Conservation (phyloP, 2,329 filamentous ascomycete genomes). For the Fusarium dlaminii region DNA sequence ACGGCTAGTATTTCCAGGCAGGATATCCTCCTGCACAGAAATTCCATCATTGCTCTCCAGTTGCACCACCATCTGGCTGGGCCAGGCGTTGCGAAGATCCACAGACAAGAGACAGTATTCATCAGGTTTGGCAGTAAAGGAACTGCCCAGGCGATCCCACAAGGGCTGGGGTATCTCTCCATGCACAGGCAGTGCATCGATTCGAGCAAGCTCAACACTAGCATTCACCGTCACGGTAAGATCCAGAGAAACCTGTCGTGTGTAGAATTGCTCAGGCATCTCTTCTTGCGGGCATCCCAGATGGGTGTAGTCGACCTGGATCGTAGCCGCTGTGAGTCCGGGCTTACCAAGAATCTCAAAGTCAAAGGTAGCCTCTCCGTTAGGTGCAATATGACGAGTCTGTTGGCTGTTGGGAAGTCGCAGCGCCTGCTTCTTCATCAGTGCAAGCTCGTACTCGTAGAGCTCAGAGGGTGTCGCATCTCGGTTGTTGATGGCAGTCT, state of each 20-base stretch:
- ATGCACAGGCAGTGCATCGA: constrained; percentile 81
- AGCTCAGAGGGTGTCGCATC: constrained; percentile 81
- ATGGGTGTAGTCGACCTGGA: constrained; percentile 88
- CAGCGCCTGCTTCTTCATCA: constrained; percentile 78
- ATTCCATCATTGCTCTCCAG: constrained; percentile 64
- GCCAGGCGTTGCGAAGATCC: constrained; percentile 91
- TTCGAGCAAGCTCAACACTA: constrained; percentile 81
- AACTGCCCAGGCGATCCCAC: constrained; percentile 60
- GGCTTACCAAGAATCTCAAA: constrained; percentile 89
- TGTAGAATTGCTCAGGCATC: constrained; percentile 79
- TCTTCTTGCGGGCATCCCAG: constrained; percentile 77
- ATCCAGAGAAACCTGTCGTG: constrained; percentile 81
- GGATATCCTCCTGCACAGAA: constrained; percentile 63
- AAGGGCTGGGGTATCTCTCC: constrained; percentile 69
- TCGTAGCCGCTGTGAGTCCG: constrained; percentile 79
- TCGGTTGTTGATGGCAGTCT: constrained; percentile 77
- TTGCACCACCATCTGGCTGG: constrained; percentile 75
- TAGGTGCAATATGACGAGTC: constrained; percentile 71
- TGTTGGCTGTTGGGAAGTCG: constrained; percentile 63
- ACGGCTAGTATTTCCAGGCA: constrained; percentile 76
- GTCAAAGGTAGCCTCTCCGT: constrained; percentile 75
- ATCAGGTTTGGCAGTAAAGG: constrained; percentile 54
- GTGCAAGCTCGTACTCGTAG: constrained; percentile 85
- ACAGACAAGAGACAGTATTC: constrained; percentile 82
- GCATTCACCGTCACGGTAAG: constrained; percentile 92